These are phyloP conservation scores for Vachellia pachyceras DNA, from an alignment of 306 rosid species.

Conservation along the genomic window DNA sequence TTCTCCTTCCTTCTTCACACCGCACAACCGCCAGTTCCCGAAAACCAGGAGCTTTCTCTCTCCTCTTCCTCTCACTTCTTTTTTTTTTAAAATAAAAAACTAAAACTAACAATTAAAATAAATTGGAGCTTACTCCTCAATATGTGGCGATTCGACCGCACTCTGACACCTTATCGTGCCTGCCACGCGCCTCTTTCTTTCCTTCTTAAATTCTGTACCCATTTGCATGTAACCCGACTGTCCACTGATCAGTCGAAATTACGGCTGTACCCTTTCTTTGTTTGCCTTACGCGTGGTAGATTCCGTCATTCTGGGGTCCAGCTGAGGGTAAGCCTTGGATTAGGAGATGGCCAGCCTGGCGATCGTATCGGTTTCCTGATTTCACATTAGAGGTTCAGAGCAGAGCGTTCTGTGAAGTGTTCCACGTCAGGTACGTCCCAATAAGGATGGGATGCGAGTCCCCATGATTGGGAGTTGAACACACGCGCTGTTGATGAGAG, in stretches of 20 bases:
- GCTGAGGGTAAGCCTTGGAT: not conserved
- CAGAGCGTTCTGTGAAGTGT: not conserved
- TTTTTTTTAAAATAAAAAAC: not conserved
- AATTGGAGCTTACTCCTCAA: slow-evolving; percentile 44
- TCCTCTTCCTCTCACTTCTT: slow-evolving; percentile 1
- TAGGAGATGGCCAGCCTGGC: not conserved
- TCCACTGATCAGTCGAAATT: not conserved
- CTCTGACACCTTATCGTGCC: slow-evolving; percentile 72
- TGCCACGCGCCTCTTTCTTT: slow-evolving; percentile 79
- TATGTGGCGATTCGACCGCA: slow-evolving; percentile 99
- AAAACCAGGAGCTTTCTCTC: slow-evolving; percentile 83
- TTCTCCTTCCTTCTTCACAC: no score
- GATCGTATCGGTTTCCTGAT: slow-evolving; percentile 15
- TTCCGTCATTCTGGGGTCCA: not conserved
- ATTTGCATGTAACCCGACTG: slow-evolving; percentile 61
- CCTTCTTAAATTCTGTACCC: slow-evolving; percentile 63
- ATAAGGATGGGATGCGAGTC: slow-evolving; percentile 30
- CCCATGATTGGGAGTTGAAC: slow-evolving; percentile 43
- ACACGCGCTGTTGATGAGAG: slow-evolving; percentile 38
- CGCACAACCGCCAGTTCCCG: slow-evolving; percentile 46
- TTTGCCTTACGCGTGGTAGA: not conserved
- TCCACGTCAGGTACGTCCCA: slow-evolving; percentile 43
- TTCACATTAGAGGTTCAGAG: not conserved
- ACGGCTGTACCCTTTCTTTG: slow-evolving; percentile 31
- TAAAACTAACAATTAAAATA: no score